Base-by-base conservation (phyloP, 2,329 filamentous ascomycete species). In the Didymella keratinophila region DNA sequence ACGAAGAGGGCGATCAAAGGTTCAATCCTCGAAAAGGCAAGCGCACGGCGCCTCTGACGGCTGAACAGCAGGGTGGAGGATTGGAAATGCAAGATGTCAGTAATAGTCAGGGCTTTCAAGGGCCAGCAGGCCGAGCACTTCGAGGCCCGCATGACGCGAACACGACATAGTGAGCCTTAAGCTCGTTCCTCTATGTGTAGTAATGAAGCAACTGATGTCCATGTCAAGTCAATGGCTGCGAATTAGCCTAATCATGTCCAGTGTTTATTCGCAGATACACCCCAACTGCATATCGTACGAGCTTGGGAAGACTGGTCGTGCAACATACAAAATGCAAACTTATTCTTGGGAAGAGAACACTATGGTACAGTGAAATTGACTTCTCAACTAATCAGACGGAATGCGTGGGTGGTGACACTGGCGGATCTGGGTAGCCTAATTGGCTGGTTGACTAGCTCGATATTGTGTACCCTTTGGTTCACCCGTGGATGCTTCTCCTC, bases 1-100 rank as follows among this genome's bases (percentile, higher is more conserved):
- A 95, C 68, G 80, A 87, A 62, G 84, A 88, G 61, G 95, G 95
- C 7, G 95, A 98, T 75, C 91, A 96, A 78, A 86, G 95, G 25
- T 87, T 97, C 60, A 91, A 89, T 8, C 78, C 81, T 52, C 81
- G 83, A 62, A 85, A 81, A 71, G 81, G 81, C 60, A 84, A 83
- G 66, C 79, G 81, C 62, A 77, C 72, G 16, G 78, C 80, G 25
- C 81, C 80, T 51, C 71, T 84, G 65, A 70, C 78, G 42, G 78
- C 83, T 68, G 80, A 83, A 70, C 73, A 84, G 74, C 80, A 86
- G 75, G 77, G 82, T 68, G 79, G 81, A 73, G 72, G 82, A 63
- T 81, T 94, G 70, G 92, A 96, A 76, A 89, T 96, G 89, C 87
- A 92, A 58, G 75, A 80, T 60, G 71, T 75, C 27, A 55, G 65